Conservation (phyloP, 768 basidiomycete genomes). For the Fomitopsis pulvina region DNA sequence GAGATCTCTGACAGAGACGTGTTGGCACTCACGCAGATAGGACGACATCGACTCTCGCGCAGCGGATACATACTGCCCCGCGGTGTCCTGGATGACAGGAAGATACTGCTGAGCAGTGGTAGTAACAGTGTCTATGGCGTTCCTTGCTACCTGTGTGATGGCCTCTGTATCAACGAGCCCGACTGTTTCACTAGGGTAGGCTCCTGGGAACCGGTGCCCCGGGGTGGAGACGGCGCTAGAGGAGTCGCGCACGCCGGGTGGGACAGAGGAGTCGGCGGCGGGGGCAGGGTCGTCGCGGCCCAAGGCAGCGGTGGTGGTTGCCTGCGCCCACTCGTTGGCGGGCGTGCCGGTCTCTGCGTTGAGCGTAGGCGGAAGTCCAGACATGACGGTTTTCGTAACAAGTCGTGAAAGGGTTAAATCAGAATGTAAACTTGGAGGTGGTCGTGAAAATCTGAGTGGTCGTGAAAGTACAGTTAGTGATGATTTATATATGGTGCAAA, state of each 20-base stretch:
- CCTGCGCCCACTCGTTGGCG: conserved; percentile 14
- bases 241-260: background rate
- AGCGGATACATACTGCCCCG: conserved; percentile 16
- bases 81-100: conserved; percentile 6
- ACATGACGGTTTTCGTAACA: conserved; percentile 8
- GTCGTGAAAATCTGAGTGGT: too few species aligned
- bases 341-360: conserved; percentile 15
- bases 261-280: background rate
- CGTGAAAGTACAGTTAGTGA: too few species aligned
- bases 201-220: conserved; percentile 11
- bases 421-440: too few species aligned
- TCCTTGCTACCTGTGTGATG: conserved; percentile 8
- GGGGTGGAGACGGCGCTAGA: conserved; percentile 8
- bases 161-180: background rate
- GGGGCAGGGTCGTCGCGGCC: conserved; percentile 11
- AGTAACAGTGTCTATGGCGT: conserved; percentile 8
- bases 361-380: conserved; percentile 12
- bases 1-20: background rate
- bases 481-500: too few species aligned
- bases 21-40: conserved; percentile 16
- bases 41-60: conserved; percentile 11
- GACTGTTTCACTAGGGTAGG: conserved; percentile 10
- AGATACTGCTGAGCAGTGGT: background rate
- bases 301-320: conserved; percentile 17
- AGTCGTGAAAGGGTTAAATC: too few species aligned